Evolutionary conservation across 169 alveolate genomes (phyloP), one percentile per base, ranked within the genome.

Genomic region (Cryptosporidium ubiquitum): DNA sequence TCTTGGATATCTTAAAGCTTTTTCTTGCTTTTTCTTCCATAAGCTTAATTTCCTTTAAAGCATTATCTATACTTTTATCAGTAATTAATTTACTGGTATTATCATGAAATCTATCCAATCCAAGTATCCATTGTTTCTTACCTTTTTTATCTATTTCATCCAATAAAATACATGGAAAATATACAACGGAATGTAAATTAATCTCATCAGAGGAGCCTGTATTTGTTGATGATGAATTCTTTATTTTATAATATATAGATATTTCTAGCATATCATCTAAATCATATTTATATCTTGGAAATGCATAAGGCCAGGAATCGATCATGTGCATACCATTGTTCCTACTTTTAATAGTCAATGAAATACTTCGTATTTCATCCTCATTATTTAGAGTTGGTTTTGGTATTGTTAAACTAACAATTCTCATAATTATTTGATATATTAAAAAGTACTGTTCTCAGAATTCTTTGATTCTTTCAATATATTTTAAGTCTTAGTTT

Each of bases 101-200:
- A 42, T 64, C 89, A 31, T 12, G 4, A 20, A 40, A 58, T 2
- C 7, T 57, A 44, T 69, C 64, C 18, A 79, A 40, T 9, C 79
- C 89, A 16, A 79, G 61, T 40, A 79, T 79, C 89, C 89, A 79
- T 33, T 79, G 89, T 35, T 79, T 79, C 40, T 79, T 79, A n/a
- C 89, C 89, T 29, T 12, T 9, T 6, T 23, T 20, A 35, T 79
- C 75, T 14, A 61, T 58, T 26, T 79, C 89, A n/a, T 79, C 57
- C 4, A 79, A 64, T 42, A 79, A 26, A 7, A 57, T 42, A 42
- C 89, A 79, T 5, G 89, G 89, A 42, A 79, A 79, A 26, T 79
- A n/a, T 7, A 79, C 31, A 14, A 79, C 64, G 20, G 73, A 64
- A 61, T 79, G 57, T 23, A 73, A 33, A 58, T 73, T 7, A 18